Evolutionary conservation across 1,284 basidiomycete species (phyloP).

Genomic region (Xerocomus amazonicus): DNA sequence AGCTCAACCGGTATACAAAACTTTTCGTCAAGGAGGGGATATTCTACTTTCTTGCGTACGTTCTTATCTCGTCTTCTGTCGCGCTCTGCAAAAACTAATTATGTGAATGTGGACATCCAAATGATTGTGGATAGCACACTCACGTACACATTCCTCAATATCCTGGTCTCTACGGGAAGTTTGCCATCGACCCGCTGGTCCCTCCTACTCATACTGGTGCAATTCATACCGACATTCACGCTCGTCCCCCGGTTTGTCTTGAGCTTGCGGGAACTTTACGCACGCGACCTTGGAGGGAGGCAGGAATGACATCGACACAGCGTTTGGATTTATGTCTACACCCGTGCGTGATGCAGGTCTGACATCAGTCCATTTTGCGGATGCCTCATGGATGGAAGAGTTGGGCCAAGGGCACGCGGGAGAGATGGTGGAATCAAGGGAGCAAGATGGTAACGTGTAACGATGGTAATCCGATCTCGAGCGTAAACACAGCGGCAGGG

Average conservation of each 20-base stretch:
- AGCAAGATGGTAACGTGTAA: background rate
- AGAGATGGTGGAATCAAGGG: background rate
- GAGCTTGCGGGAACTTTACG: constrained; percentile 9
- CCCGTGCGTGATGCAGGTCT: background rate
- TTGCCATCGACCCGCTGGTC: background rate
- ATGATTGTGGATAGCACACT: background rate
- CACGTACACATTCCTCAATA: background rate
- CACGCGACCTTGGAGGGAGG: background rate
- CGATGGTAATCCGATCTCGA: no score
- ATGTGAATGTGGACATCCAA: background rate
- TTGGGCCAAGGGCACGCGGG: background rate
- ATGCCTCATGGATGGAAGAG: background rate
- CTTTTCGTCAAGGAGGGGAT: constrained; percentile 3
- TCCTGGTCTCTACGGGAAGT: background rate
- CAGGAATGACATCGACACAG: constrained; percentile 3
- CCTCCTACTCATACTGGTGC: background rate
- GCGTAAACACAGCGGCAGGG: no score
- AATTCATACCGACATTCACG: constrained; percentile 4
- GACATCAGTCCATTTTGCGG: constrained; percentile 1
- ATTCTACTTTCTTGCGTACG: constrained; percentile 3
- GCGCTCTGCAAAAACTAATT: no score
- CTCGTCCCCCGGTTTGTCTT: constrained; percentile 11
- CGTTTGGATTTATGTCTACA: constrained; percentile 5
- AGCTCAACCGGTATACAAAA: background rate
- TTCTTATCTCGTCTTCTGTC: background rate